Base-by-base conservation (phyloP, 164 flowering plant genomes). In the Magnolia officinalis region DNA sequence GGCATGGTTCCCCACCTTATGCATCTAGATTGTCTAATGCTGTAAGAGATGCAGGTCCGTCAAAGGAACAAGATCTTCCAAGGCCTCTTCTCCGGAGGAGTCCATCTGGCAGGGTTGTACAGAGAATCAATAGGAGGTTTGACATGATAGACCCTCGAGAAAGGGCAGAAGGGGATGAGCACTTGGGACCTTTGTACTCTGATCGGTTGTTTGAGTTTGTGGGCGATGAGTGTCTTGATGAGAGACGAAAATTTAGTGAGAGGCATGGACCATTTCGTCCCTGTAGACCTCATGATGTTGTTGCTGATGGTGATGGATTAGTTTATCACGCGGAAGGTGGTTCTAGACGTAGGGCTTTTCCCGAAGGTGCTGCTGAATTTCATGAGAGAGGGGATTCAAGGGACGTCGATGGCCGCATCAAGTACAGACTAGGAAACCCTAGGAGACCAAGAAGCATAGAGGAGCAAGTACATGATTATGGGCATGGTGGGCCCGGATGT, bases 371-470 rank as follows among this genome's bases (percentile, higher is more conserved):
- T 67, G 10, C 82, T 13, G 88, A 81, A 49, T 84, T 82, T 52
- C 82, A 79, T 75, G 88, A 83, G 50, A 78, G 89, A 80, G 82
- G 82, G 11, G 81, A 77, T 55, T 67, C 83, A 26, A 86, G 90
- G 77, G 89, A 87, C 2, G 88, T 88, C 80, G 91, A 89, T n/a
- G 79, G 89, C 51, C 84, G 86, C 67, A 74, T 81, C 10, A 87
- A 85, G 78, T 79, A 72, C 74, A 81, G 84, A 19, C 80, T 85
- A 21, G 83, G 80, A 45, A 82, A 82, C 78, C 83, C 88, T 65
- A 78, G 88, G 74, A 83, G 87, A 76, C 78, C 81, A 10, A 83
- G 92, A 80, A 81, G 65, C 80, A 74, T 84, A 10, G 92, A 37
- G 45, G 92, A 89, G 5, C 90, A 88, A 65, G 88, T 86, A 55